phyloP scores from a whole-genome alignment of 1,284 basidiomycete genomes.

The Xerocomus amazonicus region DNA sequence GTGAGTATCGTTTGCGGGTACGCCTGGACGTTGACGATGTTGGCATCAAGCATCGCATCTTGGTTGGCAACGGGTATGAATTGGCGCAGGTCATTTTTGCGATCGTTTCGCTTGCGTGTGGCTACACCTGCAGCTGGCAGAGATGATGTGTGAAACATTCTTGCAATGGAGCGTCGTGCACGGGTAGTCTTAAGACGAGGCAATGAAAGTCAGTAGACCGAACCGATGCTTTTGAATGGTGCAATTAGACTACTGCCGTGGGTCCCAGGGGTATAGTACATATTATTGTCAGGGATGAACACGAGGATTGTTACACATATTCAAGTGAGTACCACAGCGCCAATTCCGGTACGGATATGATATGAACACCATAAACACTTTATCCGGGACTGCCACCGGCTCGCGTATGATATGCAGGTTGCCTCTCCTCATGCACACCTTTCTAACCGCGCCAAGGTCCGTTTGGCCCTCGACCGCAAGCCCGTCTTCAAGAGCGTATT shows the following conservation, averaged over 20 bases:
- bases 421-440: conserved; percentile 49
- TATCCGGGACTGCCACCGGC: conserved; percentile 11
- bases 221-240: conserved; percentile 10
- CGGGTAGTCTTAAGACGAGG: conserved; percentile 2
- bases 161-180: neutral
- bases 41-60: conserved; percentile 1
- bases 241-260: neutral
- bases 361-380: neutral
- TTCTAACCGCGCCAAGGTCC: conserved; percentile 59
- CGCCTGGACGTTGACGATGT: conserved; percentile 21
- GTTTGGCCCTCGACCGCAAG: conserved; percentile 44
- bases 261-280: neutral
- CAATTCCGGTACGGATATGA: neutral
- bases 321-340: neutral
- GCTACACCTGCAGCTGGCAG: conserved; percentile 15
- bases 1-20: conserved; percentile 29
- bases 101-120: conserved; percentile 26
- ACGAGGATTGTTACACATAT: neutral
- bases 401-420: conserved; percentile 25
- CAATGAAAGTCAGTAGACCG: neutral
- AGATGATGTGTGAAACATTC: conserved; percentile 7
- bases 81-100: conserved; percentile 15
- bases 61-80: conserved; percentile 1
- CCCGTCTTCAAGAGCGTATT: conserved; percentile 64
- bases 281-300: neutral